A percentile compares a stretch with the other conserved stretches of the same genome.
Evolutionary conservation across 352 stramenopile species (phyloP).

Genomic region (Phytophthora vignae): DNA sequence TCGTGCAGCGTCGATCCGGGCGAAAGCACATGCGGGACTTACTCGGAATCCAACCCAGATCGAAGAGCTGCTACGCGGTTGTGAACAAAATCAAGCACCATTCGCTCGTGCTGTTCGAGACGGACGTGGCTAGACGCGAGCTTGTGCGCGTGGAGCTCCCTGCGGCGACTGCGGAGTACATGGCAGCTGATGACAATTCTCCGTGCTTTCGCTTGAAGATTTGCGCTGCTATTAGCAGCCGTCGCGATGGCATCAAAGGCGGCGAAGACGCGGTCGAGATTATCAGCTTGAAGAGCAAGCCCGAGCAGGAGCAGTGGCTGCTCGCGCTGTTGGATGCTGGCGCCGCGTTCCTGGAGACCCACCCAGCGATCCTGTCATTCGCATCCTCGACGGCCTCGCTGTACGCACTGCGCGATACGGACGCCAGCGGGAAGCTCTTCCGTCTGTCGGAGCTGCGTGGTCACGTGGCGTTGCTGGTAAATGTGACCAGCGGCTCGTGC

Average conservation of each 20-base stretch:
- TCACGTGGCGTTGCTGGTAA: slow-evolving; percentile 72
- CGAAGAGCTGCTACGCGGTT: slow-evolving; percentile 39
- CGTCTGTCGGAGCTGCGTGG: slow-evolving; percentile 67
- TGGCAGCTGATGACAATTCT: slow-evolving; percentile 11
- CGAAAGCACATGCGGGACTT: slow-evolving; percentile 22
- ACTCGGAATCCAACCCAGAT: slow-evolving; percentile 11
- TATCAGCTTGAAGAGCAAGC: slow-evolving; percentile 39
- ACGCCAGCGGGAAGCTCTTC: slow-evolving; percentile 69
- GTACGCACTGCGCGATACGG: slow-evolving; percentile 75
- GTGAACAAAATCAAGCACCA: slow-evolving; percentile 43
- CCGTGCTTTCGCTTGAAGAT: slow-evolving; percentile 38
- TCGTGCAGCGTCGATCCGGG: slow-evolving; percentile 27
- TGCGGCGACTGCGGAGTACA: slow-evolving; percentile 46
- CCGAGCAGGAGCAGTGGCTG: slow-evolving; percentile 58
- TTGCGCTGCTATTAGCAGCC: slow-evolving; percentile 1
- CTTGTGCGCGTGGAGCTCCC: slow-evolving; percentile 32
- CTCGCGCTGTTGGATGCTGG: slow-evolving; percentile 56
- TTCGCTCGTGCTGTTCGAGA: slow-evolving; percentile 41
- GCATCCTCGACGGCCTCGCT: slow-evolving; percentile 56
- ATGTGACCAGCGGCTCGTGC: slow-evolving; percentile 55
- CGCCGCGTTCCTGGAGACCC: slow-evolving; percentile 52
- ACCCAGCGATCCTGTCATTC: slow-evolving; percentile 39
- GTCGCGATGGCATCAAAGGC: slow-evolving; percentile 4
- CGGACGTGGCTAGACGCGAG: slow-evolving; percentile 39
- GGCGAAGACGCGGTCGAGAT: slow-evolving; percentile 39